These are phyloP conservation scores for Kalmusia sp. DNA, from an alignment of 2,329 filamentous ascomycete species.

Conservation along the genomic window DNA sequence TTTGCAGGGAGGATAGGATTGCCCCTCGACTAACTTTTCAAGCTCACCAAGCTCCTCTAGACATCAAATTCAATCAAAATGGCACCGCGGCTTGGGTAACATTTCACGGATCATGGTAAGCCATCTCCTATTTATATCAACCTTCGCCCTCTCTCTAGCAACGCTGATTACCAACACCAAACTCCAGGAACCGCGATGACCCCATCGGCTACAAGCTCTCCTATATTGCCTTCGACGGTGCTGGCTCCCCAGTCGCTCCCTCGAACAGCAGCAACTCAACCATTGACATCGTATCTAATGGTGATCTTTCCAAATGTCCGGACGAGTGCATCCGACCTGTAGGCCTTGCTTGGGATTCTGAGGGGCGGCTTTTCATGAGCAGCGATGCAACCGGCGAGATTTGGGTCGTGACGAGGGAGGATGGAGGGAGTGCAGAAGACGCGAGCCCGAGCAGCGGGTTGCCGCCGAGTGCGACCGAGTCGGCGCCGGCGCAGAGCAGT, in stretches of 20 bases:
- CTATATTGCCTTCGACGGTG: conserved; percentile 52
- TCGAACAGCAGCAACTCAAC: conserved; percentile 57
- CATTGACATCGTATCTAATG: conserved; percentile 63
- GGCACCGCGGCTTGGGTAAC: conserved; percentile 68
- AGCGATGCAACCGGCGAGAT: conserved; percentile 72
- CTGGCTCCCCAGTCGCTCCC: conserved; percentile 54
- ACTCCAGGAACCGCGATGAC: conserved; percentile 53
- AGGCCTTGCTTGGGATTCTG: conserved; percentile 59
- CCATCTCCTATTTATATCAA: background rate
- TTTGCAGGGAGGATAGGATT: conserved; percentile 50
- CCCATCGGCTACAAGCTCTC: conserved; percentile 61
- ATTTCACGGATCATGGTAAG: conserved; percentile 74
- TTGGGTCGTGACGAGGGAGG: conserved; percentile 56
- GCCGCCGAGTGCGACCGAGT: conserved; percentile 11
- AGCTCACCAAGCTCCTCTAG: conserved; percentile 74
- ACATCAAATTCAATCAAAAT: conserved; percentile 70
- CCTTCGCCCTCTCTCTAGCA: background rate
- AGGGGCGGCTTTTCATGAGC: conserved; percentile 67
- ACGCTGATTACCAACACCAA: conserved; percentile 12
- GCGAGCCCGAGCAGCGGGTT: conserved; percentile 26
- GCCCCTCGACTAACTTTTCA: conserved; percentile 64
- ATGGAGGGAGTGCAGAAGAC: conserved; percentile 38
- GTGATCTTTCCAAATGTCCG: conserved; percentile 61
- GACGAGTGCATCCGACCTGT: conserved; percentile 68
- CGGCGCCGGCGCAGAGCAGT: background rate